Evolutionary conservation across 1,284 basidiomycete species (phyloP).

Genomic region (Ustilago nuda): DNA sequence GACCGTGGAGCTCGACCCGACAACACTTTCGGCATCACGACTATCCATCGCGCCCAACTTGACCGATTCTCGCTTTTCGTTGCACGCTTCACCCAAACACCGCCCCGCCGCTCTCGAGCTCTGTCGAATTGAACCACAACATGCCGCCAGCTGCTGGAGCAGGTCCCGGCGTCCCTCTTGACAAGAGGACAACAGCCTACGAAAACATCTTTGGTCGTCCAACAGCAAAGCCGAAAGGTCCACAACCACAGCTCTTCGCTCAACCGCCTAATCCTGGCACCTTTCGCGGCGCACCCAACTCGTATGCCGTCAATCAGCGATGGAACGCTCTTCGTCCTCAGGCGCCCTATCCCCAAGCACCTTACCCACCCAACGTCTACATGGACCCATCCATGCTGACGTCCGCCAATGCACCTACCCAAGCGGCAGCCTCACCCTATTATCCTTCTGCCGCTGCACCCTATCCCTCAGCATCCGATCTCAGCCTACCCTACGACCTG

Average conservation of each 20-base stretch:
- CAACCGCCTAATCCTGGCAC: slow-evolving; percentile 16
- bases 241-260: slow-evolving; percentile 39
- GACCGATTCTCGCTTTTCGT: background rate
- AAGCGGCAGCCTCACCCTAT: slow-evolving; percentile 19
- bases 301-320: slow-evolving; percentile 41
- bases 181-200: slow-evolving; percentile 66
- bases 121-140: slow-evolving; percentile 8
- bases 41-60: background rate
- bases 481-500: slow-evolving; percentile 14
- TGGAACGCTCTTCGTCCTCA: slow-evolving; percentile 37
- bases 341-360: slow-evolving; percentile 16
- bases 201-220: slow-evolving; percentile 67
- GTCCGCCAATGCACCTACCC: slow-evolving; percentile 10
- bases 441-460: slow-evolving; percentile 23
- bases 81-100: background rate
- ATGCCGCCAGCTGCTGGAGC: slow-evolving; percentile 41
- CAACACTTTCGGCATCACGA: background rate
- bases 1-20: background rate
- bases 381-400: slow-evolving; percentile 31
- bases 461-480: slow-evolving; percentile 19
- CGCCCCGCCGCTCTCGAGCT: background rate
- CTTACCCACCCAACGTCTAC: slow-evolving; percentile 26
- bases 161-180: slow-evolving; percentile 49
- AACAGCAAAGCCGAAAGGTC: slow-evolving; percentile 59
- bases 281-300: slow-evolving; percentile 42